A percentile compares a stretch with the other conserved stretches of the same genome.
phyloP scores from a whole-genome alignment of 768 basidiomycete species.

The Podaxis sp. region DNA sequence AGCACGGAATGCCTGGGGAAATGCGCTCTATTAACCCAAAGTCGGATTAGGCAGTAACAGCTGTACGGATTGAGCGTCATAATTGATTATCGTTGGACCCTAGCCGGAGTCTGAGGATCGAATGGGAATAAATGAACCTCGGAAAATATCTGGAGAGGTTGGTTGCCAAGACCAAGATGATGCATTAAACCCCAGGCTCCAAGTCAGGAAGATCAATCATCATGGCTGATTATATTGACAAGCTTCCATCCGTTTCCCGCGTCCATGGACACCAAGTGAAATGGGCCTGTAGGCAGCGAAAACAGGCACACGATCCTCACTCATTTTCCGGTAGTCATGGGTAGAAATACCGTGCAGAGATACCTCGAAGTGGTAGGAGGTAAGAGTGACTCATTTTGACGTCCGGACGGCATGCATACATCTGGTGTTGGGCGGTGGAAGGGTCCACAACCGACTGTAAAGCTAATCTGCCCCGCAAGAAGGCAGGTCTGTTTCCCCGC shows the following conservation, averaged over 20 bases:
- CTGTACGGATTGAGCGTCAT: background rate
- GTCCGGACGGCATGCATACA: too few species aligned
- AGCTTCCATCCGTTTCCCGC: background rate
- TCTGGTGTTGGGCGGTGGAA: background rate
- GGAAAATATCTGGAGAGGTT: constrained; percentile 14
- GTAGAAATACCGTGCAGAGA: too few species aligned
- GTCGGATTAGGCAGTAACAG: background rate
- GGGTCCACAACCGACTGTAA: background rate
- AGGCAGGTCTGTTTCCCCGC: constrained; percentile 1
- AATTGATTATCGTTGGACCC: background rate
- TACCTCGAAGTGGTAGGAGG: too few species aligned
- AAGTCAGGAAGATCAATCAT: background rate
- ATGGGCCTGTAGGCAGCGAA: background rate
- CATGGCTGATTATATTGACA: background rate
- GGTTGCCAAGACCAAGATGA: background rate
- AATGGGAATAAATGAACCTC: constrained; percentile 3
- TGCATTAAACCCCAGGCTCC: background rate
- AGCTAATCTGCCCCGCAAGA: background rate
- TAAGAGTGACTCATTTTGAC: too few species aligned
- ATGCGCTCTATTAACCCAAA: background rate
- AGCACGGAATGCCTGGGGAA: too few species aligned
- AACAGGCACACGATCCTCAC: too few species aligned
- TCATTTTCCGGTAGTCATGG: too few species aligned
- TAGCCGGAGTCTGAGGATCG: background rate
- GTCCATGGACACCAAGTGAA: background rate